Evolutionary conservation across 2,329 filamentous ascomycete species (phyloP), one percentile per base, ranked within the genome.

Genomic region (Cordyceps pruinosa): DNA sequence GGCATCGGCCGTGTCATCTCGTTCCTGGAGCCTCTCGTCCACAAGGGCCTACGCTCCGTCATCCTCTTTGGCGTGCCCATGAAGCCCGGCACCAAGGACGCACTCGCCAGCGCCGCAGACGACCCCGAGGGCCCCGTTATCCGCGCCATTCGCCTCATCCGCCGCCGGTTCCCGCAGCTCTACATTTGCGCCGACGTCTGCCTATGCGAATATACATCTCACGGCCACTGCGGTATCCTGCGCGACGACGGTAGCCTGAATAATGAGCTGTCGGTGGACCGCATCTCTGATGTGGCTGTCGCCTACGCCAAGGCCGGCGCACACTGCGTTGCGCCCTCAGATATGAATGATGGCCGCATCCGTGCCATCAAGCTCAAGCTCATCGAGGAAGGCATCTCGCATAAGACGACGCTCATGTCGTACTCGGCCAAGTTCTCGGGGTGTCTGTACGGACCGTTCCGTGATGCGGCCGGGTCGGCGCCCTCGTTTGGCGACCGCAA

Each of bases 281-380:
- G 94, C 61, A 92, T 99, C 65, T 93, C 89, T 4, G 92, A 97
- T 70, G 93, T 97, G n/a, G 93, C 94, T n/a, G 80, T 97, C 62
- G 90, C 93, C 34, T 99, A 99, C 70, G 94, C 94, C n/a, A 82
- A 87, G 67, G 94, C 94, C 17, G 94, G 94, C 58, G 94, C 93
- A 1, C 94, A 99, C 74, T 97, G 93, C 71, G 91, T 99, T 28
- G 94, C 94, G 0, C 94, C 94, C 2, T 96, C 90, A 1, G 94
- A 99, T 72, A 99, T 99, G 94, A 99, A 97, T 71, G 94, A 99
- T 70, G 94, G 94, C 28, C 88, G 94, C 62, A 95, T 99, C 67
- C 89, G 93, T 58, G 93, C 92, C 60, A 99, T 99, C 73, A 99
- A 99, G 80, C 82, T 97, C 55, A 97, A 97, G 78, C 79, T 99